Evolutionary conservation across 306 rosid genomes (phyloP), one percentile per base, ranked within the genome.

Genomic region (Arachis stenosperma): DNA sequence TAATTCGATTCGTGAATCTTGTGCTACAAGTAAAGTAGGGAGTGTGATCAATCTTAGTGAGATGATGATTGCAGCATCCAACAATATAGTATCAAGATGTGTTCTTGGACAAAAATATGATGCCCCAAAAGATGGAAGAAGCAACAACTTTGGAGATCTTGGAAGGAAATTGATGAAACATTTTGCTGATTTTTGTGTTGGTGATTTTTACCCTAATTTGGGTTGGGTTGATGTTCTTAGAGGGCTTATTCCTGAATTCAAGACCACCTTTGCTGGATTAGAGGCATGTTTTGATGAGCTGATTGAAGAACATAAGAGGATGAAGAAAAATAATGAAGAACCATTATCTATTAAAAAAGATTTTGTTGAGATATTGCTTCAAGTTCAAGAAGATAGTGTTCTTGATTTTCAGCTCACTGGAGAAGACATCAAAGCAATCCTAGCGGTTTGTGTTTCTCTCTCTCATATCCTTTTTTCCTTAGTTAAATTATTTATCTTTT

Each of bases 141-240:
- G 64, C 37, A 33, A 33, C 4, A 33, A 4, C 11, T 71, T 74
- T 47, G 71, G 72, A 9, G 69, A 61, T 10, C 0, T 74, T 0
- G 4, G 75, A 1, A 86, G 70, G 33, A 76, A 22, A 48, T 4
- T 42, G 7, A 0, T 14, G 74, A 14, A 0, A 3, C 64, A 36
- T 0, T 0, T 82, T 0, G 0, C 3, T 41, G 33, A 63, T 29
- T 84, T 78, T 13, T 9, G 78, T 13, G 53, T 82, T 2, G 79
- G 83, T 27, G 84, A 88, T 70, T 73, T 37, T 51, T 84, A 66
- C 53, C 88, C 84, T 55, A 55, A 17, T 4, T 65, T 85, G 51
- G 30, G 69, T 9, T 86, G 89, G 89, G 1, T 86, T 39, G 90
- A 84, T 52, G 33, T 10, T 66, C 42, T 86, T 2, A 82, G 62